phyloP scores from a whole-genome alignment of 805 yeast species.

The Candida insectorum region DNA sequence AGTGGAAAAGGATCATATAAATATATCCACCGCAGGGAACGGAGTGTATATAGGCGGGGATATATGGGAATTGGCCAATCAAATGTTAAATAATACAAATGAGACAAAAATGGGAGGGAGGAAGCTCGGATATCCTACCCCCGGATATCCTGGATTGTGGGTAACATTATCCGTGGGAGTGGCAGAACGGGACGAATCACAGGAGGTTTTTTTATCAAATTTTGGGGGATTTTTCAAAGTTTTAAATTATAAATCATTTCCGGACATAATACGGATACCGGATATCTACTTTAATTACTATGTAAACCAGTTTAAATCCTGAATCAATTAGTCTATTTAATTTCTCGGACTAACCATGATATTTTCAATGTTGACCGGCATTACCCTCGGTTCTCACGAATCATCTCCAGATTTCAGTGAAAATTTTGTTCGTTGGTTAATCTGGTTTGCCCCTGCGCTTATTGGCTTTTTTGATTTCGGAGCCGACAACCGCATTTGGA shows the following conservation, averaged over 20 bases:
- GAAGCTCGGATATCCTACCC: not conserved
- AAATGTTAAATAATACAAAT: conserved; percentile 11
- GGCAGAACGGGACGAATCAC: not conserved
- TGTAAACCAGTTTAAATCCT: not conserved
- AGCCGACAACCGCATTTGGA: conserved; percentile 6
- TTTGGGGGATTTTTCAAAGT: too few relatives aligned
- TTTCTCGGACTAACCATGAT: too few relatives aligned
- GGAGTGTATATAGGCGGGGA: conserved; percentile 1
- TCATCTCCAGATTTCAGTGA: conserved; percentile 9
- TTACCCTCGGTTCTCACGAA: conserved; percentile 4
- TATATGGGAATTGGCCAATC: conserved; percentile 10
- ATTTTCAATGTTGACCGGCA: conserved; percentile 3
- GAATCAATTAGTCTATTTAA: too few relatives aligned
- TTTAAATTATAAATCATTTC: too few relatives aligned
- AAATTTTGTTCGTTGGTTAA: conserved; percentile 2
- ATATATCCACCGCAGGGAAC: not conserved
- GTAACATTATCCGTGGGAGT: not conserved
- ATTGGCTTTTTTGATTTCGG: conserved; percentile 7
- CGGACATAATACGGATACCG: too few relatives aligned
- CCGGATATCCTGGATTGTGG: not conserved
- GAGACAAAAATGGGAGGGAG: not conserved
- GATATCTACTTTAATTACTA: not conserved
- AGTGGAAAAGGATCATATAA: not conserved
- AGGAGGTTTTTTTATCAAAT: not conserved
- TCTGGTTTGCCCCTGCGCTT: conserved; percentile 1